These are phyloP conservation scores for Hirsutella rhossiliensis DNA, from an alignment of 2,329 filamentous ascomycete genomes.

Conservation along the genomic window DNA sequence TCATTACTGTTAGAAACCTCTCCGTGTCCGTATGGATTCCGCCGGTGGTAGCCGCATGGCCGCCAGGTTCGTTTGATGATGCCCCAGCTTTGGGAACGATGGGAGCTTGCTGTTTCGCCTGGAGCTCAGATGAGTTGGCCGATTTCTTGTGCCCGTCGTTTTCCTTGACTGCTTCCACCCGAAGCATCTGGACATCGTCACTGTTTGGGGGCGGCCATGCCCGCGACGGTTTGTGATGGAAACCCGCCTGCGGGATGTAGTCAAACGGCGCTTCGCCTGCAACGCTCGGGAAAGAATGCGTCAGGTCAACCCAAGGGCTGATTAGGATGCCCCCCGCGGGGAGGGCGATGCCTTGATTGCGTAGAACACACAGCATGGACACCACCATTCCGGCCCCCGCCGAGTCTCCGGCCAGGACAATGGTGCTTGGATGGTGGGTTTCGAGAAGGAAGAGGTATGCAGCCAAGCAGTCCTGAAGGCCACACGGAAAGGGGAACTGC, in stretches of 20 bases:
- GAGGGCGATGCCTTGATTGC: slow-evolving; percentile 71
- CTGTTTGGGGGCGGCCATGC: slow-evolving; percentile 89
- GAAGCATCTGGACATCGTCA: slow-evolving; percentile 52
- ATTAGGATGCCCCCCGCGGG: slow-evolving; percentile 85
- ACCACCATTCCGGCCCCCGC: slow-evolving; percentile 87
- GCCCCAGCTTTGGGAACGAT: slow-evolving; percentile 13
- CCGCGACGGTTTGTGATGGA: slow-evolving; percentile 77
- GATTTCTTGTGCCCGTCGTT: slow-evolving; percentile 8
- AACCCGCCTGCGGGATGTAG: slow-evolving; percentile 80
- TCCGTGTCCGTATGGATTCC: slow-evolving; percentile 15
- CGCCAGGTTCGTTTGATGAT: slow-evolving; percentile 6
- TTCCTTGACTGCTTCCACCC: slow-evolving; percentile 35
- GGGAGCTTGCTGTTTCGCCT: slow-evolving; percentile 21
- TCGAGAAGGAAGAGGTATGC: slow-evolving; percentile 75
- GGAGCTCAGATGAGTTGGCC: slow-evolving; percentile 9
- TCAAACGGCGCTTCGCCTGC: slow-evolving; percentile 60
- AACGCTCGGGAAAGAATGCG: slow-evolving; percentile 92
- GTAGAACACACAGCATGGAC: slow-evolving; percentile 64
- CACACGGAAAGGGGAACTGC: slow-evolving; percentile 93
- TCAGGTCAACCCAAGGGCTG: slow-evolving; percentile 92
- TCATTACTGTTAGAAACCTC: slow-evolving; percentile 46
- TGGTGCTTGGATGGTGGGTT: slow-evolving; percentile 64
- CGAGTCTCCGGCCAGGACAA: slow-evolving; percentile 83
- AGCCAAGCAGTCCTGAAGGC: slow-evolving; percentile 78
- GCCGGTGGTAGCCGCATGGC: slow-evolving; percentile 12